Percentiles rank a stretch among this genome's conserved stretches.
Evolutionary conservation across 2,329 filamentous ascomycete genomes (phyloP).

Genomic region (Aspergillus sp.): DNA sequence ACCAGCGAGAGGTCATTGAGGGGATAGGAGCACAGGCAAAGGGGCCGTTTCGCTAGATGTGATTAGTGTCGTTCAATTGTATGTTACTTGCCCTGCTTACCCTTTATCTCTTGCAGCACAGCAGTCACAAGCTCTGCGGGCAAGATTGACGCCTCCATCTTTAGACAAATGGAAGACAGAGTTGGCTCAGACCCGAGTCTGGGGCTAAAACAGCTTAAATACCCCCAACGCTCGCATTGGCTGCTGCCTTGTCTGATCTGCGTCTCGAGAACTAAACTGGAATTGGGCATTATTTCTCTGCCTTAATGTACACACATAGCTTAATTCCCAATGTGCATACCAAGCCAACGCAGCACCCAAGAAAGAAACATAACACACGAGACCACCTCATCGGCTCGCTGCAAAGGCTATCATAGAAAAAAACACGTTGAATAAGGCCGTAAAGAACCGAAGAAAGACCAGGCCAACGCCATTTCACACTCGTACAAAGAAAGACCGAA

Average conservation of each 20-base stretch:
- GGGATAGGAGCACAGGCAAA: slow-evolving; percentile 6
- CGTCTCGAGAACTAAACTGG: slow-evolving; percentile 1
- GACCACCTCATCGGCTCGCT: background rate
- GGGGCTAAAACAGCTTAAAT: background rate
- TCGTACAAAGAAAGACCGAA: slow-evolving; percentile 16
- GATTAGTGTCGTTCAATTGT: background rate
- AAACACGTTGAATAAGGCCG: background rate
- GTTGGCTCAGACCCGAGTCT: background rate
- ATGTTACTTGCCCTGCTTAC: background rate
- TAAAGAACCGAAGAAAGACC: slow-evolving; percentile 1
- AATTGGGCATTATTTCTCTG: slow-evolving; percentile 2
- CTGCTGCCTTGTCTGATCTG: slow-evolving; percentile 1
- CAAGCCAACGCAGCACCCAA: slow-evolving; percentile 15
- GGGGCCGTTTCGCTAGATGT: background rate
- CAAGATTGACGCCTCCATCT: background rate
- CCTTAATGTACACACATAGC: slow-evolving; percentile 5
- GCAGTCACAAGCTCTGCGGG: background rate
- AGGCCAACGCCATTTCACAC: slow-evolving; percentile 13
- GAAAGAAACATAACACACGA: slow-evolving; percentile 4
- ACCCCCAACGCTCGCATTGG: background rate
- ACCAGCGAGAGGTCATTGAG: background rate
- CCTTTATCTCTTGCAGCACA: background rate
- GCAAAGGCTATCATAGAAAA: background rate
- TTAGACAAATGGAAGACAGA: background rate
- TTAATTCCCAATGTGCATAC: slow-evolving; percentile 13